Evolutionary conservation across 805 yeast species (phyloP).

Genomic region (Torulaspora quercuum): DNA sequence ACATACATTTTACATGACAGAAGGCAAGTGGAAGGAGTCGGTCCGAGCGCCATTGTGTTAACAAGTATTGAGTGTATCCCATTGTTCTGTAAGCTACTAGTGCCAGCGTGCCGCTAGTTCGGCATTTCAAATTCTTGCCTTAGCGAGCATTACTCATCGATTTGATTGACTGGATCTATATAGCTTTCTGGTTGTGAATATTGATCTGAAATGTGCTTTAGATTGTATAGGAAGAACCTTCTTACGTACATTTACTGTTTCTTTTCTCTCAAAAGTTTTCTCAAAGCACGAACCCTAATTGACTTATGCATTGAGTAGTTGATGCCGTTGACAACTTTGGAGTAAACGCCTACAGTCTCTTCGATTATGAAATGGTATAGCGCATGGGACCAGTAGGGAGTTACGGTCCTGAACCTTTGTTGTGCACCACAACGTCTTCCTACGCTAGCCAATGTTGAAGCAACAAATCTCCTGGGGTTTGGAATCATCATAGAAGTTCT

Average conservation of each 20-base stretch:
- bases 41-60: too few relatives aligned
- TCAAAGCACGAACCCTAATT: conserved; percentile 79
- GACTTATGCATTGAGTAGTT: conserved; percentile 75
- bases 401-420: conserved; percentile 77
- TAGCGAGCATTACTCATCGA: too few relatives aligned
- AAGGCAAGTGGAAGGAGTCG: too few relatives aligned
- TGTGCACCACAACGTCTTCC: conserved; percentile 93
- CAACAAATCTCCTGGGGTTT: conserved; percentile 73
- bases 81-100: too few relatives aligned
- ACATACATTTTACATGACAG: too few relatives aligned
- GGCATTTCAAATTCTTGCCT: too few relatives aligned
- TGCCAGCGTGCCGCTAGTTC: too few relatives aligned
- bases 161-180: too few relatives aligned
- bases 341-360: conserved; percentile 76
- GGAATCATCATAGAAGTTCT: conserved; percentile 75
- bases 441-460: conserved; percentile 59
- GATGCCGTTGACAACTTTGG: conserved; percentile 61
- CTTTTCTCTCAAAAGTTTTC: conserved; percentile 45
- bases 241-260: conserved; percentile 21
- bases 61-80: too few relatives aligned
- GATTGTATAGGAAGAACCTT: too few relatives aligned
- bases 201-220: too few relatives aligned
- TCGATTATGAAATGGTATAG: conserved; percentile 80
- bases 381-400: conserved; percentile 95
- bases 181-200: too few relatives aligned